Base-by-base conservation (phyloP, 2,329 filamentous ascomycete genomes). In the Verticillium isaacii region DNA sequence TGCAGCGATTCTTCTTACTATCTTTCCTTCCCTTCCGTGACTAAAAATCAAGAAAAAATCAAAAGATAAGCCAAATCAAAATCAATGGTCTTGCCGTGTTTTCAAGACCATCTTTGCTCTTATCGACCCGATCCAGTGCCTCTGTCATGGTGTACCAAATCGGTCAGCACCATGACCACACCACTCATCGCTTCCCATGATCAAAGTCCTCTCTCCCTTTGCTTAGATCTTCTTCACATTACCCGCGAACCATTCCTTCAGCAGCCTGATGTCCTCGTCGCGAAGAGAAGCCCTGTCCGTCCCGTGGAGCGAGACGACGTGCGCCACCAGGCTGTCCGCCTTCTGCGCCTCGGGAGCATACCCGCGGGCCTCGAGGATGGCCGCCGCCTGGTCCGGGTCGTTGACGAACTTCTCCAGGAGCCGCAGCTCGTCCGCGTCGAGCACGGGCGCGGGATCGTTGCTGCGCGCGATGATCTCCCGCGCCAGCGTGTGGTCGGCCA, bases 381-480 rank as follows among this genome's bases (percentile, higher is more conserved):
- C 52, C 34, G 23, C 14, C 11, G 19, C 59, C 12, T 23, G 36
- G 9, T 34, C 12, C 2, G 63, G 61, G 5, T 63, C 41, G 34
- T 39, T 34, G 1, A 64, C 63, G n/a, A 63, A 63, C 5, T 63
- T 50, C 1, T 41, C 57, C 32, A 64, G 59, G 9, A 64, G 61
- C 4, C 19, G 11, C 6, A 64, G 57, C 54, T 64, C 63, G 12
- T 63, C 59, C 5, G 55, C 32, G 58, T 64, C 63, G n/a, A 64
- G 61, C 11, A 64, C 45, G 19, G 45, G 45, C n/a, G 9, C 55
- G 9, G 23, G n/a, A 52, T 64, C 65, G n/a, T 59, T 57, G 61
- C 64, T 61, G 60, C 65, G 64, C 19, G 60, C 61, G 19, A 67
- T 65, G 32, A 66, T 64, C 41, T 67, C 66, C 15, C 58, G 36